Evolutionary conservation across 2,329 filamentous ascomycete species (phyloP).

Genomic region (Fusarium temperatum): DNA sequence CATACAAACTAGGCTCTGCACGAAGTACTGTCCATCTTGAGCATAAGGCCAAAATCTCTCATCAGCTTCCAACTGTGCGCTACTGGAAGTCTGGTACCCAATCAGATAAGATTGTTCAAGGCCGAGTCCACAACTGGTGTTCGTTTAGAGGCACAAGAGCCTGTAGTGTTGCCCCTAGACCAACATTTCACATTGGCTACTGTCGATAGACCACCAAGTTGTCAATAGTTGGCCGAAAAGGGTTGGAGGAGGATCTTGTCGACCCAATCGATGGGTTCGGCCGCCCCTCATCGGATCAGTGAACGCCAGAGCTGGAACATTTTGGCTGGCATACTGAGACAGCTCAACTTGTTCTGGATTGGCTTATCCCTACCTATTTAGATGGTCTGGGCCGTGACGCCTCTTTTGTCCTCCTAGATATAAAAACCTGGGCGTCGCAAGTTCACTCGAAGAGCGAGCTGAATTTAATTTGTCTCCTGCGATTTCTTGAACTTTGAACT

Average conservation of each 20-base stretch:
- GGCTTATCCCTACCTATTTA: no score
- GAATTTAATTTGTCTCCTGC: no score
- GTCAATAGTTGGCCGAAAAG: not conserved
- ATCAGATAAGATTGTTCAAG: accelerated
- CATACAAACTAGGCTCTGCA: accelerated
- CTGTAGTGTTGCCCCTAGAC: not conserved
- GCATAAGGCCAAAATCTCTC: no score
- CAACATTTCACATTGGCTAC: not conserved
- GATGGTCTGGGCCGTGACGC: not conserved
- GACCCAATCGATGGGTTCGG: not conserved
- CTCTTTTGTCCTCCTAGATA: not conserved
- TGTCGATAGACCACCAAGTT: not conserved
- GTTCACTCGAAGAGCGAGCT: no score
- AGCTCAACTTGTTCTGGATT: not conserved
- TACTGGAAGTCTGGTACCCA: not conserved
- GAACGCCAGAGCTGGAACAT: not conserved
- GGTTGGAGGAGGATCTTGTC: not conserved
- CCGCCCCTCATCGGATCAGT: not conserved
- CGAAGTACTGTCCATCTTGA: not conserved
- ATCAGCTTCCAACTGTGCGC: not conserved
- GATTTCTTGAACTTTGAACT: no score
- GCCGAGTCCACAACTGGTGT: no score
- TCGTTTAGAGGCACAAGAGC: not conserved
- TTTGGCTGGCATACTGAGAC: not conserved
- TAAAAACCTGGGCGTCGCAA: not conserved